Conservation (phyloP, 1,284 basidiomycete genomes). For the Sparassis latifolia region DNA sequence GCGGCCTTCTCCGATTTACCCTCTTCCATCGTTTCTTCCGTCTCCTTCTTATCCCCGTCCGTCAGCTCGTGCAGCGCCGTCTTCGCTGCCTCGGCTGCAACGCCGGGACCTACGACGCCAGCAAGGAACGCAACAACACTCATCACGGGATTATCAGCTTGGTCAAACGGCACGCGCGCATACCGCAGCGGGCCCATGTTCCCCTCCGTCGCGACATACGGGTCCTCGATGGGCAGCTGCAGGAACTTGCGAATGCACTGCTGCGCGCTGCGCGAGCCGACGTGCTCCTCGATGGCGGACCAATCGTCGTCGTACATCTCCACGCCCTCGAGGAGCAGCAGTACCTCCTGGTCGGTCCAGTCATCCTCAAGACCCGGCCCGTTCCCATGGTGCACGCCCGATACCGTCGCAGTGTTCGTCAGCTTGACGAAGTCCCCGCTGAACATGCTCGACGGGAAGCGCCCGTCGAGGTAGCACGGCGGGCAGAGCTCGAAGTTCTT, state of each 20-base stretch:
- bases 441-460: conserved; percentile 95
- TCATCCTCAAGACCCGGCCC: conserved; percentile 50
- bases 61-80: conserved; percentile 80
- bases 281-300: conserved; percentile 88
- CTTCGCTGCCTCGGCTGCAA: conserved; percentile 92
- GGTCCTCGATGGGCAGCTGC: conserved; percentile 94
- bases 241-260: conserved; percentile 96
- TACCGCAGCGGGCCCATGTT: conserved; percentile 79
- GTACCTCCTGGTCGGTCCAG: conserved; percentile 90
- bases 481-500: conserved; percentile 88
- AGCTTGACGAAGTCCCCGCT: conserved; percentile 97
- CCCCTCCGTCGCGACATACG: conserved; percentile 71
- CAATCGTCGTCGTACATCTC: conserved; percentile 99
- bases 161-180: conserved; percentile 82
- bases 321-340: conserved; percentile 87
- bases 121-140: conserved; percentile 97
- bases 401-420: conserved; percentile 39
- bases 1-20: conserved; percentile 20
- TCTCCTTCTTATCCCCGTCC: conserved; percentile 40
- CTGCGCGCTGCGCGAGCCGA: conserved; percentile 85
- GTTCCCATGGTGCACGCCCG: conserved; percentile 34
- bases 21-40: conserved; percentile 22
- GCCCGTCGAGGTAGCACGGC: conserved; percentile 91
- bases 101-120: conserved; percentile 84
- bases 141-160: conserved; percentile 97